Evolutionary conservation across 2,329 filamentous ascomycete species (phyloP).

Genomic region (Botrytis tulipae): DNA sequence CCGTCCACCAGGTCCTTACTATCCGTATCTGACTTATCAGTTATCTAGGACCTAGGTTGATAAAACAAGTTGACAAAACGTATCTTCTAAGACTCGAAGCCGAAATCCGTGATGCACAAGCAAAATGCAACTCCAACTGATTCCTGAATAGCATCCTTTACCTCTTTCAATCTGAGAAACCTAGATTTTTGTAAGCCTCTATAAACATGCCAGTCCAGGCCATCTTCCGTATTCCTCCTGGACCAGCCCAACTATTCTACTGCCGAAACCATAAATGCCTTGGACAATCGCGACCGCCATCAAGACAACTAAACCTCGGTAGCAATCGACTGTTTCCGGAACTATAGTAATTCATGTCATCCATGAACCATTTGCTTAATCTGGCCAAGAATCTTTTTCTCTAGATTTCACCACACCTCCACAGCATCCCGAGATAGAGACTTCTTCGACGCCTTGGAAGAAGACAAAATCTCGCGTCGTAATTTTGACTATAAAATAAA

Average conservation of each 20-base stretch:
- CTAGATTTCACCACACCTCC: background rate
- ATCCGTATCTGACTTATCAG: too few relatives aligned
- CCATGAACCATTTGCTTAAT: background rate
- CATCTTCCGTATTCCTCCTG: background rate
- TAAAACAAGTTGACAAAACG: background rate
- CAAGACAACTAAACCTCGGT: background rate
- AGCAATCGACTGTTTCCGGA: background rate
- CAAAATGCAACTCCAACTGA: background rate
- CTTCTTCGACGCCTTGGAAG: too few relatives aligned
- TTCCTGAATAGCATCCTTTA: background rate
- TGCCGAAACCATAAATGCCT: background rate
- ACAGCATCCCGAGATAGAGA: background rate
- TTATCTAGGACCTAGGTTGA: background rate
- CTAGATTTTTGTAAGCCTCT: background rate
- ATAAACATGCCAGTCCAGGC: background rate
- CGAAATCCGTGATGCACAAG: background rate
- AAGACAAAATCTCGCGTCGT: background rate
- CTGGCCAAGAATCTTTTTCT: background rate
- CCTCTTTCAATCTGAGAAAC: background rate
- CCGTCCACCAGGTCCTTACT: background rate
- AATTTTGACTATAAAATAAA: background rate
- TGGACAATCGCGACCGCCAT: background rate
- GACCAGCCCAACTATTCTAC: background rate
- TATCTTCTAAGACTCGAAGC: background rate
- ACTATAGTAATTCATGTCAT: background rate